Evolutionary conservation across 208 protist species (phyloP).

Genomic region (Herpetomonas tarakana): DNA sequence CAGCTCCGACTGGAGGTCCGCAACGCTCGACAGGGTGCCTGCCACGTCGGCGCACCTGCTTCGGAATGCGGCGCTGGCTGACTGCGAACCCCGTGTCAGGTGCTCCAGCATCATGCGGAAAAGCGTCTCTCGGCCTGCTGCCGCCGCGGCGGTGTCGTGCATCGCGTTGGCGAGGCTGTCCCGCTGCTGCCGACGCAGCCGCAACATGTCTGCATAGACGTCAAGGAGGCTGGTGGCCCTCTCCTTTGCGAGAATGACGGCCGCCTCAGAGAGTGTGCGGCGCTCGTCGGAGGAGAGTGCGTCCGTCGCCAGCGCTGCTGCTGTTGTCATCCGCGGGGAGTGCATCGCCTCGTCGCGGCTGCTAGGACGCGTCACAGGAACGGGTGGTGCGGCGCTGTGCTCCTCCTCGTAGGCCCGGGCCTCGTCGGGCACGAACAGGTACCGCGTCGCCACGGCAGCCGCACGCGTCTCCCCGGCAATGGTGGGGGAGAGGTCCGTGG

Average conservation of each 20-base stretch:
- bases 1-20: too few species aligned
- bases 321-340: background rate
- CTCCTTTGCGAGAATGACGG: conserved; percentile 23
- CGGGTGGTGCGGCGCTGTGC: too few species aligned
- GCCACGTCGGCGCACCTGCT: background rate
- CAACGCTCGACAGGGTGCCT: too few species aligned
- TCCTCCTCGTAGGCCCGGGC: too few species aligned
- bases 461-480: too few species aligned
- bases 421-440: too few species aligned
- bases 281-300: too few species aligned
- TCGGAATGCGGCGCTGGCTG: background rate
- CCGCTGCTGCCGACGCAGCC: conserved; percentile 13
- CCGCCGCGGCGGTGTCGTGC: background rate
- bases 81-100: background rate
- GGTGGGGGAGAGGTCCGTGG: too few species aligned
- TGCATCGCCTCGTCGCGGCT: too few species aligned
- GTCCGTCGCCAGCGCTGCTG: background rate
- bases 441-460: too few species aligned
- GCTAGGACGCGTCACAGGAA: too few species aligned
- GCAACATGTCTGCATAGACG: conserved; percentile 30
- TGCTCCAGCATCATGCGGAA: conserved; percentile 7
- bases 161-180: background rate
- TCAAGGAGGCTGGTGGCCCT: conserved; percentile 22
- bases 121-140: background rate
- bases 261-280: conserved; percentile 24